Percentiles rank a stretch among this genome's conserved stretches.
These are phyloP conservation scores for Ophiosphaerella korrae DNA, from an alignment of 2,329 filamentous ascomycete genomes.

Conservation along the genomic window DNA sequence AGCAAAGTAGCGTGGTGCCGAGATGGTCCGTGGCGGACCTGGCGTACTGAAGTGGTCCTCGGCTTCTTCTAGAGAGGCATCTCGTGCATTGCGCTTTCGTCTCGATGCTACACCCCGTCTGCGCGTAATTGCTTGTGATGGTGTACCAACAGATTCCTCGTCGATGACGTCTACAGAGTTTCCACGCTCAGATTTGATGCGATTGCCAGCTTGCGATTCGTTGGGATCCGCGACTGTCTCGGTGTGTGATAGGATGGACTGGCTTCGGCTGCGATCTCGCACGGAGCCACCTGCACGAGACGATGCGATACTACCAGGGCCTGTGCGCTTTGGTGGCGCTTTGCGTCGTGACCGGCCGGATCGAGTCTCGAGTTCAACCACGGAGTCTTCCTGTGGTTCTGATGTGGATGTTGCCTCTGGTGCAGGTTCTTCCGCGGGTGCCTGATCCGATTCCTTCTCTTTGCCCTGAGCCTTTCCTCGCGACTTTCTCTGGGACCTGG, in stretches of 20 bases:
- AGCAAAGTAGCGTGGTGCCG: conserved; percentile 56
- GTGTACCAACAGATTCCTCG: conserved; percentile 38
- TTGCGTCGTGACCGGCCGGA: conserved; percentile 40
- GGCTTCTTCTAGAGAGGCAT: conserved; percentile 37
- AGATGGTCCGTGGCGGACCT: conserved; percentile 39
- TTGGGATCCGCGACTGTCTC: conserved; percentile 50
- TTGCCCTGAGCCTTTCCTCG: conserved; percentile 34
- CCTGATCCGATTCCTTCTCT: conserved; percentile 24
- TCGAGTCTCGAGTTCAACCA: conserved; percentile 32
- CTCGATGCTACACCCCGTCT: conserved; percentile 41
- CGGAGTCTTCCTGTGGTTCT: conserved; percentile 29
- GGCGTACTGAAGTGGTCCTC: conserved; percentile 38
- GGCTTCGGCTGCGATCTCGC: conserved; percentile 54
- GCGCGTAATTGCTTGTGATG: conserved; percentile 38
- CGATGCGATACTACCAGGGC: conserved; percentile 52
- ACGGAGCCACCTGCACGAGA: conserved; percentile 53
- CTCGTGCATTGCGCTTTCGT: conserved; percentile 49
- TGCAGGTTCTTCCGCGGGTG: conserved; percentile 13
- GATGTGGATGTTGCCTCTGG: conserved; percentile 16
- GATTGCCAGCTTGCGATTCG: conserved; percentile 45
- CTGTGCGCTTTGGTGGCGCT: conserved; percentile 31
- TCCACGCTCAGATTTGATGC: conserved; percentile 55
- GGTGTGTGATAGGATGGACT: conserved; percentile 54
- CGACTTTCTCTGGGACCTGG: conserved; percentile 31
- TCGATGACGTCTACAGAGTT: conserved; percentile 52